phyloP scores from a whole-genome alignment of 1,284 basidiomycete species.

The Anthracocystis panici-leucophaei region DNA sequence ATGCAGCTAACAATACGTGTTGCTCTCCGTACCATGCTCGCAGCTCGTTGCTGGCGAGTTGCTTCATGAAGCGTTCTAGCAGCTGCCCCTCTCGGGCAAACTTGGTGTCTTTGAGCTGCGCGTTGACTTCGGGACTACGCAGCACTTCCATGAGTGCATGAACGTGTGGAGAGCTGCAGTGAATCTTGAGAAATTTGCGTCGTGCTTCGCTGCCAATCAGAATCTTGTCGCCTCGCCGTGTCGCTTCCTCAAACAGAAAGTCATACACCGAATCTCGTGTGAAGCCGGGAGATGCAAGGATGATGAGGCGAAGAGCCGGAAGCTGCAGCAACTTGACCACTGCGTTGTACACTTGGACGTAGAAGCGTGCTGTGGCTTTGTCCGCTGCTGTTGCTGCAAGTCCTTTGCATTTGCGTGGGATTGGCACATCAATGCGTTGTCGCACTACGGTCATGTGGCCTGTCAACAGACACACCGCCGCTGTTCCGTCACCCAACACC shows the following conservation, averaged over 20 bases:
- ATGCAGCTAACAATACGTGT: conserved; percentile 89
- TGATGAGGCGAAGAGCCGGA: conserved; percentile 83
- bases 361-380: conserved; percentile 75
- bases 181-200: conserved; percentile 90
- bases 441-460: conserved; percentile 96
- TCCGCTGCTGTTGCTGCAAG: conserved; percentile 58
- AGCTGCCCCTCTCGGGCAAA: conserved; percentile 89
- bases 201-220: conserved; percentile 77
- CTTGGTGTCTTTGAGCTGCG: conserved; percentile 93
- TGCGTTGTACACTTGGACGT: conserved; percentile 85
- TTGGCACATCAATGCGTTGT: conserved; percentile 88
- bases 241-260: conserved; percentile 72
- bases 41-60: conserved; percentile 92
- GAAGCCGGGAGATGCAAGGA: conserved; percentile 97
- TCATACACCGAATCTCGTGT: conserved; percentile 90
- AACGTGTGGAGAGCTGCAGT: conserved; percentile 92
- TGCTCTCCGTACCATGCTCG: conserved; percentile 98
- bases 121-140: conserved; percentile 78
- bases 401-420: conserved; percentile 81
- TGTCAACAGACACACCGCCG: conserved; percentile 91
- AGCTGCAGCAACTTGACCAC: conserved; percentile 91
- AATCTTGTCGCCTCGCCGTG: conserved; percentile 82
- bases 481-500: conserved; percentile 90
- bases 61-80: conserved; percentile 75
- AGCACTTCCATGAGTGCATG: conserved; percentile 94